phyloP scores from a whole-genome alignment of 495 filamentous ascomycete genomes.

The Delitschia confertaspora region DNA sequence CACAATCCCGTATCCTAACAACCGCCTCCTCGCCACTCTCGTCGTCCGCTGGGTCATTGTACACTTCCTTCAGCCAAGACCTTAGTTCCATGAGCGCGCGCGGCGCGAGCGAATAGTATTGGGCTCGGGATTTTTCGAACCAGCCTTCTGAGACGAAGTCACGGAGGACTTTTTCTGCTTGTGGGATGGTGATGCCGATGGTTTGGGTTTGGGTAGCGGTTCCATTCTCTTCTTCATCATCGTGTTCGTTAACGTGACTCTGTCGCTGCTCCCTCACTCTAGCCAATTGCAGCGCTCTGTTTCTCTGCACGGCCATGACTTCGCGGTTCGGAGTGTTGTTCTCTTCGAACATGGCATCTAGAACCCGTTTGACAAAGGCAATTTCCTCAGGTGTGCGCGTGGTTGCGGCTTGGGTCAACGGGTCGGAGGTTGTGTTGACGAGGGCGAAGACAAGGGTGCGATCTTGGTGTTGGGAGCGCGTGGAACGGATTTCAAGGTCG shows the following conservation, averaged over 20 bases:
- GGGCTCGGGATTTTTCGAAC: constrained; percentile 62
- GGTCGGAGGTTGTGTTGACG: constrained; percentile 81
- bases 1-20: constrained; percentile 70
- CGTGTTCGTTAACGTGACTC: constrained; percentile 8
- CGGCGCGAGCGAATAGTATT: constrained; percentile 65
- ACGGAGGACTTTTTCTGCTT: constrained; percentile 64
- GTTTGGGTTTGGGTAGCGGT: constrained; percentile 31
- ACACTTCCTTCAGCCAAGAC: constrained; percentile 70
- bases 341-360: constrained; percentile 87
- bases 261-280: constrained; percentile 26
- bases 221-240: constrained; percentile 28
- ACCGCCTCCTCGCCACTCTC: constrained; percentile 43
- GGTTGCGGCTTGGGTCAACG: constrained; percentile 80
- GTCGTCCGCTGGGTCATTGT: constrained; percentile 60
- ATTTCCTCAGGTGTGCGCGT: constrained; percentile 75
- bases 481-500: constrained; percentile 56
- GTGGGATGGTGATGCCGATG: constrained; percentile 59
- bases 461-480: constrained; percentile 29
- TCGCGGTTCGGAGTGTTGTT: constrained; percentile 70
- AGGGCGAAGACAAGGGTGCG: constrained; percentile 57
- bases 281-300: constrained; percentile 60
- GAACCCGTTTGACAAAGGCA: constrained; percentile 73
- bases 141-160: constrained; percentile 71
- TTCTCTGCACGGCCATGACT: constrained; percentile 66
- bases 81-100: constrained; percentile 78